Percentiles rank a stretch among this genome's conserved stretches.
phyloP scores from a whole-genome alignment of 768 basidiomycete species.

The Dentipellis sp. region DNA sequence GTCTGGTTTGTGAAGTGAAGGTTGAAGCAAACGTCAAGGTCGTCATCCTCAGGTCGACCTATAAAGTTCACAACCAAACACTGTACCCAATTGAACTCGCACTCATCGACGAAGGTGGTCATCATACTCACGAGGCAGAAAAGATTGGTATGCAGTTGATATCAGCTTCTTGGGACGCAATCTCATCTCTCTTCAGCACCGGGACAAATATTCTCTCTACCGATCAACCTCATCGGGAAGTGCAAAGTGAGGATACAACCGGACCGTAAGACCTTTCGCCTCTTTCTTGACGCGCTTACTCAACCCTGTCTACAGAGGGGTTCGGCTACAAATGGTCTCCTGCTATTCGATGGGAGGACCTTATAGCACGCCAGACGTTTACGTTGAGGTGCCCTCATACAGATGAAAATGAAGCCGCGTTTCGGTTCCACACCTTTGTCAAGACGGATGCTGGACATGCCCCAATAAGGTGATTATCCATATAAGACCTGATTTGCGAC shows the following conservation, averaged over 20 bases:
- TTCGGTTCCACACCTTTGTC: constrained; percentile 90
- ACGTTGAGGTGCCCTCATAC: constrained; percentile 81
- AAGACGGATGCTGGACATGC: constrained; percentile 57
- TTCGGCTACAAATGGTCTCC: constrained; percentile 94
- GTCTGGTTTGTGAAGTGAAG: constrained; percentile 81
- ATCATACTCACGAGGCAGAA: constrained; percentile 70
- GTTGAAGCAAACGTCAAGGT: constrained; percentile 91
- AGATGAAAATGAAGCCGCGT: constrained; percentile 75
- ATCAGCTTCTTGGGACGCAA: neutral
- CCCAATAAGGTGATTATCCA: neutral
- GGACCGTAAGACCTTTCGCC: constrained; percentile 55
- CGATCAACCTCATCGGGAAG: constrained; percentile 81
- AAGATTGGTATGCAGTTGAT: constrained; percentile 51
- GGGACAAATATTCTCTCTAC: constrained; percentile 80
- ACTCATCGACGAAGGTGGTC: constrained; percentile 77
- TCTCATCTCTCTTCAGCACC: constrained; percentile 38
- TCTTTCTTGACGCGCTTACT: neutral
- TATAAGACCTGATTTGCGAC: too few species aligned
- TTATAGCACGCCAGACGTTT: constrained; percentile 55
- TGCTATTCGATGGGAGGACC: constrained; percentile 83
- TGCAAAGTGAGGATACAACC: constrained; percentile 82
- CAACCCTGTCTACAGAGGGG: constrained; percentile 51
- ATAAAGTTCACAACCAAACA: constrained; percentile 84
- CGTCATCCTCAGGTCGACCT: constrained; percentile 88
- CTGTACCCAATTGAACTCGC: constrained; percentile 89